Conservation (phyloP, 1,284 basidiomycete species). For the Irpex sp. region DNA sequence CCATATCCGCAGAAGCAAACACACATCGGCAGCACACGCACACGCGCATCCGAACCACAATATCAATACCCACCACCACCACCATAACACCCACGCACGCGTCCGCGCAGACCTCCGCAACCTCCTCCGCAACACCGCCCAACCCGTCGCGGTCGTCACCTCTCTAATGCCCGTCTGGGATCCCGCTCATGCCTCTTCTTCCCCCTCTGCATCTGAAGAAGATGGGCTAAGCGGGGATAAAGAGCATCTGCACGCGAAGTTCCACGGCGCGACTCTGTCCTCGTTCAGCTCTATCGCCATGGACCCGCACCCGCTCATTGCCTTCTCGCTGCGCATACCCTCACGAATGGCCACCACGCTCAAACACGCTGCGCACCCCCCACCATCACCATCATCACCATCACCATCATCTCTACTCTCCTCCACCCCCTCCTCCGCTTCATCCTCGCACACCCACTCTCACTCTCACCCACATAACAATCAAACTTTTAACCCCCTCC, state of each 20-base stretch:
- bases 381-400: slow-evolving; percentile 10
- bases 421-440: background rate
- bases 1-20: background rate
- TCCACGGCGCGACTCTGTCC: slow-evolving; percentile 88
- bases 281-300: slow-evolving; percentile 91
- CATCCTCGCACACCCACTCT: background rate
- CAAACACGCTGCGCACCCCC: slow-evolving; percentile 27
- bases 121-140: slow-evolving; percentile 37
- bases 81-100: background rate
- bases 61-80: no score
- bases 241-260: slow-evolving; percentile 23
- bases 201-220: background rate
- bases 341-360: slow-evolving; percentile 77
- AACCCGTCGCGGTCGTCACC: slow-evolving; percentile 38
- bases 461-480: background rate
- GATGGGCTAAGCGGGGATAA: background rate
- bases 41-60: no score
- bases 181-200: background rate
- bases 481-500: background rate
- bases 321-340: slow-evolving; percentile 86
- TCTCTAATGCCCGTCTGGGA: slow-evolving; percentile 29
- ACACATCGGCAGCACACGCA: background rate
- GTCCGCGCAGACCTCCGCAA: slow-evolving; percentile 23
- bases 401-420: slow-evolving; percentile 2
- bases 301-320: slow-evolving; percentile 81